Evolutionary conservation across 495 filamentous ascomycete genomes (phyloP), one percentile per base, ranked within the genome.

Genomic region (Melanomma pulvis-pyrius): DNA sequence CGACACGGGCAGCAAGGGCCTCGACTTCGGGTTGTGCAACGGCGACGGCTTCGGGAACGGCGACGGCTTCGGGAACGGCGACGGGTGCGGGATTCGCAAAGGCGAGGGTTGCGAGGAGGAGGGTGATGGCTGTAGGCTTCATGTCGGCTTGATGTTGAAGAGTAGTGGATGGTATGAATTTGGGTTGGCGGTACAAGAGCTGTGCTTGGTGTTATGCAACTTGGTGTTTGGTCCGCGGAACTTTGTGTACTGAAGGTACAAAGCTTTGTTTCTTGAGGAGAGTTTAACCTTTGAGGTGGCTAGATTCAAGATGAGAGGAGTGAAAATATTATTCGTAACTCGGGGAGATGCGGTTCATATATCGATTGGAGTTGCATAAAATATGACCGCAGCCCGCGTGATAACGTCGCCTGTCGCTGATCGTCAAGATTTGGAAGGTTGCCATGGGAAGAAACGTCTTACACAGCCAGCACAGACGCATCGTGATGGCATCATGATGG

Each of bases 21-120:
- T 49, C 36, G n/a, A n/a, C n/a, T 22, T 59, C 15, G 2, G 41
- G 36, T 6, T 59, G 47, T 9, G 36, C 24, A 36, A 22, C 61
- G 8, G 17, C 30, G 49, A 1, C 32, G 25, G 51, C 49, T 24
- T 54, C 32, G 32, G 61, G 21, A 15, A 47, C 22, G 28, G 57
- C n/a, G n/a, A n/a, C 39, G 39, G 39, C 8, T 17, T 44, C 39
- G 17, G 39, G 8, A 15, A 15, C 41, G 49, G 51, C 19, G 21
- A 21, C 48, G 2, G 63, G 59, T 51, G 59, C 65, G 1, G 59
- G 59, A 34, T 24, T 63, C 8, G 65, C 65, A 47, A 68, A 39
- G n/a, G 65, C 59, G 44, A 59, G 46, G 53, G 65, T 59, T 4
- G 52, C 59, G 59, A 63, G 25, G 65, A 68, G 59, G 34, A 68